A percentile compares a stretch with the other conserved stretches of the same genome.
phyloP scores from a whole-genome alignment of 257 asterid species.

The Orobanche coerulescens region DNA sequence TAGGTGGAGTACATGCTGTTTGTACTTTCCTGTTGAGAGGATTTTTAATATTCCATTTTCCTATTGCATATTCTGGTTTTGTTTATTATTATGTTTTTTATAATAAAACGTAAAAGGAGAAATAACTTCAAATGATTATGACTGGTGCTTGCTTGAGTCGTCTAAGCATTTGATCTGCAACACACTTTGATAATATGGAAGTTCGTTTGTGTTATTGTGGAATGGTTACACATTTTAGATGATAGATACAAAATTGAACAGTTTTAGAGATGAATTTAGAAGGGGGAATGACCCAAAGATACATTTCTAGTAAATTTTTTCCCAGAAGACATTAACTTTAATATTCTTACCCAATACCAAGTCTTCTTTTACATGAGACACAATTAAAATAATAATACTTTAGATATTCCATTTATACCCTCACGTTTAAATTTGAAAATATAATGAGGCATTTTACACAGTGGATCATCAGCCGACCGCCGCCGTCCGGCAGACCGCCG shows the following conservation, averaged over 20 bases:
- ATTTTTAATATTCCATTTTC: neutral
- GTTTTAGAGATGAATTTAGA: too few species aligned
- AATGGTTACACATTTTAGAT: neutral
- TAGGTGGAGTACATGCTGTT: neutral
- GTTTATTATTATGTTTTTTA: neutral
- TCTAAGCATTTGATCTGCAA: neutral
- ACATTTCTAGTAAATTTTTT: too few species aligned
- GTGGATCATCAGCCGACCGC: too few species aligned
- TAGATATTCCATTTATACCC: too few species aligned
- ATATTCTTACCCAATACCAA: too few species aligned
- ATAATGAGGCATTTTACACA: too few species aligned
- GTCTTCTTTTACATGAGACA: too few species aligned
- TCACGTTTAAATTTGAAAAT: too few species aligned
- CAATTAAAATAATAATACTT: too few species aligned
- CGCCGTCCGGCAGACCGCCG: too few species aligned
- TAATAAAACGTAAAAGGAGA: neutral
- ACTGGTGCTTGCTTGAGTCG: conserved; percentile 1
- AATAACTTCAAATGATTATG: neutral
- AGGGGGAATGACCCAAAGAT: too few species aligned
- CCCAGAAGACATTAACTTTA: too few species aligned
- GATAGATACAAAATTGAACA: neutral
- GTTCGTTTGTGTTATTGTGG: neutral
- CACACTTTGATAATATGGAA: neutral
- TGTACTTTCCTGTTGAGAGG: neutral
- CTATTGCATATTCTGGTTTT: neutral